phyloP scores from a whole-genome alignment of 768 basidiomycete genomes.

The Ephemerocybe angulata region DNA sequence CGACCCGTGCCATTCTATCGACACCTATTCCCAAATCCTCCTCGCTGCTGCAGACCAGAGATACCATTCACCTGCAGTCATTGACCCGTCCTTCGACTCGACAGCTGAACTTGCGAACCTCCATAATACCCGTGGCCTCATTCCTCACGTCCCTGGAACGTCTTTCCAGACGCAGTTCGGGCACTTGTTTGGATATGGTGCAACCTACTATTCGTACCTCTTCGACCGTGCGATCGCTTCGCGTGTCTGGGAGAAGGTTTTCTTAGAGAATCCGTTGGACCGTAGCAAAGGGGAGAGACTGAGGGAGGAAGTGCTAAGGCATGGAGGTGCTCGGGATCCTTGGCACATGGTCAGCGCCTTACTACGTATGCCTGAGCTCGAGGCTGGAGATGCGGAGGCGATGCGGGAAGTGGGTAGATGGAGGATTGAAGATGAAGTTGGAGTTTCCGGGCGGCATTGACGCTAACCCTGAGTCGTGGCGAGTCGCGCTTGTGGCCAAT shows the following conservation, averaged over 20 bases:
- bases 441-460: slow-evolving; percentile 58
- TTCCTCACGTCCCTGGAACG: slow-evolving; percentile 80
- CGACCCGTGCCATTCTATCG: slow-evolving; percentile 78
- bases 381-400: slow-evolving; percentile 68
- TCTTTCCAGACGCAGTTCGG: slow-evolving; percentile 96
- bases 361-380: slow-evolving; percentile 61
- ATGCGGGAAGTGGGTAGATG: slow-evolving; percentile 91
- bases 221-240: slow-evolving; percentile 96
- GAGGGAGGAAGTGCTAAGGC: slow-evolving; percentile 68
- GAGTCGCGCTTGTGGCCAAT: not conserved
- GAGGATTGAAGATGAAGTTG: slow-evolving; percentile 76
- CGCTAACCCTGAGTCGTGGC: too few relatives aligned
- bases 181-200: slow-evolving; percentile 93
- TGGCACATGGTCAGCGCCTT: slow-evolving; percentile 87
- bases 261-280: slow-evolving; percentile 61
- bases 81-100: slow-evolving; percentile 63
- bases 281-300: slow-evolving; percentile 78
- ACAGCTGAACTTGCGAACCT: slow-evolving; percentile 62
- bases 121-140: slow-evolving; percentile 66
- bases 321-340: slow-evolving; percentile 88
- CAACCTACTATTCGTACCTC: slow-evolving; percentile 96
- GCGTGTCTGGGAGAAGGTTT: slow-evolving; percentile 80
- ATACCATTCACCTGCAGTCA: slow-evolving; percentile 74
- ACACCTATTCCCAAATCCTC: slow-evolving; percentile 87
- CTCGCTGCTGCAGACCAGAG: slow-evolving; percentile 86